Evolutionary conservation across 1,284 basidiomycete genomes (phyloP), one percentile per base, ranked within the genome.

Genomic region (Melampsora larici-populina): DNA sequence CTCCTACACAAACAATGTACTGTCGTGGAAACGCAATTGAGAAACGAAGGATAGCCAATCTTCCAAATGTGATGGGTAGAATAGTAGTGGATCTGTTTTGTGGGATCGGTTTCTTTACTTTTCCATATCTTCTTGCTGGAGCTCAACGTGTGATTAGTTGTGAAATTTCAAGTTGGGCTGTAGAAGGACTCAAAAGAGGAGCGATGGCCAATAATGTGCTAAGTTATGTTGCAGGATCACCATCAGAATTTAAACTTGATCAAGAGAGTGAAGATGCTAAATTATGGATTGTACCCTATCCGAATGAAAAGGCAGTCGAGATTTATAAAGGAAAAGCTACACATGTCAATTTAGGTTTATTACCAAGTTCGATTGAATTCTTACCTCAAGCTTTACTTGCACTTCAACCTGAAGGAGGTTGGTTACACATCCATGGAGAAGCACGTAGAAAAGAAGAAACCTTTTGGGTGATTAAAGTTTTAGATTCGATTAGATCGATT

Each of bases 391-490:
- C 73, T 11, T 60, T 75, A 31, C 17, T 26, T 11, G 73, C 73
- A 24, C 65, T 75, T 29, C 43, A 46, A 9, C 73, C 73, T 24
- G 48, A 68, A 75, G 73, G 65, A 0, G 73, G 73, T 26, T 75
- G 73, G 73, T 36, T 75, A 18, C 73, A 75, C 21, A 58, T 75
- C 40, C 73, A 75, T 75, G 73, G 51, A 24, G 64, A 75, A 46
- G 24, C 51, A 5, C 51, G 51, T 18, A 3, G 51, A 18, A 26
- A 55, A 26, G 51, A 55, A 55, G 51, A 55, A 55, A 5, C 51
- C 4, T 5, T 3, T 18, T 55, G 51, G 51, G 51, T 26, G 24
- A 26, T 21, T 13, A 55, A 55, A 13, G 18, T 55, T 21, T 21
- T 55, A 18, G 24, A 55, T 26, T 26, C 6, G 18, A 26, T 55